Conservation (phyloP, 2,329 filamentous ascomycete species). For the Diplocarpon rosae region DNA sequence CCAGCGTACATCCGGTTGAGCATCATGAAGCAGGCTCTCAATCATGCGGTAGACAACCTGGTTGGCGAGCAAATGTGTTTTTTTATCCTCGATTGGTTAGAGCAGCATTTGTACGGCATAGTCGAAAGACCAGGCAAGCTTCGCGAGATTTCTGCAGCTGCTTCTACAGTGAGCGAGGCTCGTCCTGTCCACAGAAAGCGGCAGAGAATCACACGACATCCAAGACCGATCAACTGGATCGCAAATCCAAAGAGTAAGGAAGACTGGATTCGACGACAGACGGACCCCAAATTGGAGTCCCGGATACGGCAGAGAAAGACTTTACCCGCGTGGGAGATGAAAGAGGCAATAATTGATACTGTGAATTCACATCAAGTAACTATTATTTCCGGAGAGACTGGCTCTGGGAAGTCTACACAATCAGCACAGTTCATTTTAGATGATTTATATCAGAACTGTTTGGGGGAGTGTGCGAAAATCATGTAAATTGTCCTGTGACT, state of each 20-base stretch:
- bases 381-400: conserved; percentile 94
- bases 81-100: conserved; percentile 82
- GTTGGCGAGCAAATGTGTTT: conserved; percentile 85
- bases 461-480: conserved; percentile 75
- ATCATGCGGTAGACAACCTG: conserved; percentile 58
- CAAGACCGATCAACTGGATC: conserved; percentile 53
- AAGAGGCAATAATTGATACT: conserved; percentile 63
- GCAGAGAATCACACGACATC: conserved; percentile 33
- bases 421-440: conserved; percentile 94
- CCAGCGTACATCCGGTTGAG: conserved; percentile 92
- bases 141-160: conserved; percentile 71
- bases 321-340: conserved; percentile 80
- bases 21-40: conserved; percentile 65
- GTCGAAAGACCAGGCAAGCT: conserved; percentile 76
- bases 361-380: conserved; percentile 76
- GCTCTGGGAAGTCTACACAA: conserved; percentile 93
- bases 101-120: conserved; percentile 71
- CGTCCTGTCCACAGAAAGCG: conserved; percentile 18
- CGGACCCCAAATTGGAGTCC: conserved; percentile 51
- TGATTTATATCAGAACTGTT: conserved; percentile 65
- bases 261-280: conserved; percentile 61
- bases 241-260: conserved; percentile 48
- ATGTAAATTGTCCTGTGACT: conserved; percentile 33
- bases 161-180: conserved; percentile 50
- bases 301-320: conserved; percentile 65